Percentiles rank a stretch among this genome's conserved stretches.
Conservation (phyloP, 345 rosid species). For the Alliaria petiolata region DNA sequence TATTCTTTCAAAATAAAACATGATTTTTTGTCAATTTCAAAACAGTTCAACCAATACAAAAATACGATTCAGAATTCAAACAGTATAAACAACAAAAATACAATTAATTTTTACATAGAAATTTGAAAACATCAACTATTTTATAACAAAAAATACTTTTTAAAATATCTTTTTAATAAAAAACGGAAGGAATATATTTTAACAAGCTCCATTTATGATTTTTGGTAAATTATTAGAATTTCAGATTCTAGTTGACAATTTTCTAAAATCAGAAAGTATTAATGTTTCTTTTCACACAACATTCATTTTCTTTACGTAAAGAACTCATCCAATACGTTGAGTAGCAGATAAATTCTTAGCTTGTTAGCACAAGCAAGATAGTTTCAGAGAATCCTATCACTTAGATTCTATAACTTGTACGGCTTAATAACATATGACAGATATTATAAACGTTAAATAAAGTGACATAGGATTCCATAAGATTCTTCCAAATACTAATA, state of each 20-base stretch:
- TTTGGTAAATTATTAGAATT: neutral
- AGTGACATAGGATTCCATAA: conserved; percentile 20
- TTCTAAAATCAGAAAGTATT: neutral
- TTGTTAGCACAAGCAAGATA: conserved; percentile 18
- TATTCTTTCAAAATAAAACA: no score
- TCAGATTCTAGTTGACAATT: neutral
- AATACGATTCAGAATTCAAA: no score
- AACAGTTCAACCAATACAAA: no score
- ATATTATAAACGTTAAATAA: neutral
- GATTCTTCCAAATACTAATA: conserved; percentile 21
- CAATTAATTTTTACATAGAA: no score
- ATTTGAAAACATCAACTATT: no score
- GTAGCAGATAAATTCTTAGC: neutral
- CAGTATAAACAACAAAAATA: no score
- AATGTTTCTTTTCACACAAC: neutral
- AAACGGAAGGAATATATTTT: no score
- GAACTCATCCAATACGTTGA: neutral
- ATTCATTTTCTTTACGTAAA: neutral
- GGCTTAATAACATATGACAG: conserved; percentile 22
- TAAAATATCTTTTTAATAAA: no score
- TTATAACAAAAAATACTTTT: no score
- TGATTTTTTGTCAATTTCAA: no score
- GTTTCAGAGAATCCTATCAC: conserved; percentile 11
- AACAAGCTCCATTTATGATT: neutral
- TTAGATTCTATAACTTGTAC: conserved; percentile 25